Percentiles rank a stretch among this genome's conserved stretches.
Evolutionary conservation across 495 filamentous ascomycete genomes (phyloP).

Genomic region (Aspergillus indologenus): DNA sequence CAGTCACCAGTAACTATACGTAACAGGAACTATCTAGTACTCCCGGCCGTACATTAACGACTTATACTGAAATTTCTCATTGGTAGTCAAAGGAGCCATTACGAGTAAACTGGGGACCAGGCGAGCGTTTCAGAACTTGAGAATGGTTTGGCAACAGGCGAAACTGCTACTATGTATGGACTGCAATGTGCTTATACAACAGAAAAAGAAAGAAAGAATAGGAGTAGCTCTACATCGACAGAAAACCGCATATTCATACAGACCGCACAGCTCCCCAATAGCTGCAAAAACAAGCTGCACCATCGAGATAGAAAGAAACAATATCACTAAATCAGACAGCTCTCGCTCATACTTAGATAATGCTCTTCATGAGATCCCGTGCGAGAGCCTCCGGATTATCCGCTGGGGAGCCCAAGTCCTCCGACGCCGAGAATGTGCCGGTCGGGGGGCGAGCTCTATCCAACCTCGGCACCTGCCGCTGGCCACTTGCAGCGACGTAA

Average conservation of each 20-base stretch:
- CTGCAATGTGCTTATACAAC: conserved; percentile 30
- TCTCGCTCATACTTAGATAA: not conserved
- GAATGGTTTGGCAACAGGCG: too few species aligned
- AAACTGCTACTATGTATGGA: conserved; percentile 13
- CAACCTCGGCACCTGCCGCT: conserved; percentile 33
- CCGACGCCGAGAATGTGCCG: not conserved
- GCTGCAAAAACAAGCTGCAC: conserved; percentile 13
- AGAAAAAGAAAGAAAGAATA: conserved; percentile 26
- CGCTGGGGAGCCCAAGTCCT: not conserved
- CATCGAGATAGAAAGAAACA: not conserved
- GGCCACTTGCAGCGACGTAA: conserved; percentile 24
- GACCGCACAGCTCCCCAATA: conserved; percentile 21
- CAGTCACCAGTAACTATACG: too few species aligned
- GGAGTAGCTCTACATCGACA: conserved; percentile 34
- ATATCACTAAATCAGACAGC: not conserved
- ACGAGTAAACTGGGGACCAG: too few species aligned
- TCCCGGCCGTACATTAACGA: too few species aligned
- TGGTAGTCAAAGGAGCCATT: too few species aligned
- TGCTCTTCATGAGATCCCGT: conserved; percentile 32
- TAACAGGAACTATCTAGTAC: too few species aligned
- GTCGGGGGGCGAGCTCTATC: conserved; percentile 19
- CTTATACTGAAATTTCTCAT: too few species aligned
- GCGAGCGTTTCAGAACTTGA: too few species aligned
- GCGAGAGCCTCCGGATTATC: conserved; percentile 30
- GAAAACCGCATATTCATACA: conserved; percentile 42